A percentile compares a stretch with the other conserved stretches of the same genome.
These are phyloP conservation scores for Baudoinia panamericana DNA, from an alignment of 495 filamentous ascomycete species.

Conservation along the genomic window DNA sequence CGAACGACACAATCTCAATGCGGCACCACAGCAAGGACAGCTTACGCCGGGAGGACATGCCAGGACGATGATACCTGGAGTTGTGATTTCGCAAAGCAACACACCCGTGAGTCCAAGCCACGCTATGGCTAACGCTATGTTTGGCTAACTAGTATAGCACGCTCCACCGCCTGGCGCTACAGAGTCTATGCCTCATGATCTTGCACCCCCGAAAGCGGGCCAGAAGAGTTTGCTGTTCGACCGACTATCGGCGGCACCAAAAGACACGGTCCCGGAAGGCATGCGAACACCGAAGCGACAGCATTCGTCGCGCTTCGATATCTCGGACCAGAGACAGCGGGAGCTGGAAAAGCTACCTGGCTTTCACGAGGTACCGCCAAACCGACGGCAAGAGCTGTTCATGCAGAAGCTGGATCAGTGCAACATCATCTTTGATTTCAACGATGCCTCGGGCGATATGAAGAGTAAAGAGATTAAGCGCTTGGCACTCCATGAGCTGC, in stretches of 20 bases:
- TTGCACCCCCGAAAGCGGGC: slow-evolving; percentile 79
- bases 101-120: slow-evolving; percentile 4
- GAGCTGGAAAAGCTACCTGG: slow-evolving; percentile 95
- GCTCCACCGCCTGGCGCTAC: slow-evolving; percentile 82
- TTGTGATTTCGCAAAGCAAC: too few species aligned
- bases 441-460: slow-evolving; percentile 96
- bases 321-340: slow-evolving; percentile 78
- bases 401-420: slow-evolving; percentile 99
- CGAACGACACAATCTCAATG: slow-evolving; percentile 39
- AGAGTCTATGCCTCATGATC: slow-evolving; percentile 96
- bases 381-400: slow-evolving; percentile 90
- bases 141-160: slow-evolving; percentile 58
- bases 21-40: slow-evolving; percentile 38
- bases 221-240: slow-evolving; percentile 83
- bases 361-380: slow-evolving; percentile 97
- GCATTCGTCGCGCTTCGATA: slow-evolving; percentile 94
- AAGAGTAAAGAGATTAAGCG: slow-evolving; percentile 99
- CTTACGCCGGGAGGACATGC: slow-evolving; percentile 13
- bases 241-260: slow-evolving; percentile 81
- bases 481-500: slow-evolving; percentile 84
- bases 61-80: too few species aligned
- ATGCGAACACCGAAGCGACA: slow-evolving; percentile 90
- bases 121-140: too few species aligned
- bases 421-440: slow-evolving; percentile 99
- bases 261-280: slow-evolving; percentile 78